Evolutionary conservation across 2,329 filamentous ascomycete genomes (phyloP).

Genomic region (Verticillium dahliae): DNA sequence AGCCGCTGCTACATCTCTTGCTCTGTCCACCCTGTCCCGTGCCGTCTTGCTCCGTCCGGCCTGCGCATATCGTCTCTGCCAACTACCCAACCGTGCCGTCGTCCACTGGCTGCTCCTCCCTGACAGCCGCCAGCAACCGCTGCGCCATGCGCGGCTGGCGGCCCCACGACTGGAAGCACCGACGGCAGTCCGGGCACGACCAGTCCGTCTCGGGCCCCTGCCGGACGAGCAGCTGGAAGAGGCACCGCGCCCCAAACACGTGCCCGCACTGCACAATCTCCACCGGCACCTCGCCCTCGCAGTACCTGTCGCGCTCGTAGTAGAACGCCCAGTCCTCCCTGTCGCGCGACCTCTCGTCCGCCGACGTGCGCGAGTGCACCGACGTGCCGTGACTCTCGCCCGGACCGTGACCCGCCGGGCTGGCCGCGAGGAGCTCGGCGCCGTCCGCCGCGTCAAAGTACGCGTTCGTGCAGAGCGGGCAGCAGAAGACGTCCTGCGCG

Average conservation of each 20-base stretch:
- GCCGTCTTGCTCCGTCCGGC: too few relatives aligned
- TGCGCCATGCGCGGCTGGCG: not conserved
- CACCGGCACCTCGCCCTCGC: not conserved
- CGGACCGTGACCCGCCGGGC: too few relatives aligned
- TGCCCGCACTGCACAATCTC: not conserved
- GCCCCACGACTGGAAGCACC: not conserved
- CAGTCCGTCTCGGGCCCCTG: not conserved
- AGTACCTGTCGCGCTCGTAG: not conserved
- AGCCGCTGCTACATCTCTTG: too few relatives aligned
- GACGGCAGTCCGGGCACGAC: not conserved
- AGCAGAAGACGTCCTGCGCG: not conserved
- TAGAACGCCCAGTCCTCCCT: not conserved
- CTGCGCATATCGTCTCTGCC: too few relatives aligned
- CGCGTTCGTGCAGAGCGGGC: not conserved
- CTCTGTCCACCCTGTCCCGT: too few relatives aligned
- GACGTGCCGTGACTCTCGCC: too few relatives aligned
- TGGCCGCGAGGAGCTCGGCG: not conserved
- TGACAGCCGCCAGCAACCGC: not conserved
- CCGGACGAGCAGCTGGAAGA: not conserved
- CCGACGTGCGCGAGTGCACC: not conserved
- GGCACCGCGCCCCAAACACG: slow-evolving; percentile 1
- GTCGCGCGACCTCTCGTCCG: not conserved
- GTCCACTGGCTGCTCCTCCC: not conserved
- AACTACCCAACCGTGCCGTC: not conserved
- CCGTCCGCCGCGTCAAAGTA: not conserved